Evolutionary conservation across 495 filamentous ascomycete species (phyloP).

Genomic region (Talaromyces adpressus): DNA sequence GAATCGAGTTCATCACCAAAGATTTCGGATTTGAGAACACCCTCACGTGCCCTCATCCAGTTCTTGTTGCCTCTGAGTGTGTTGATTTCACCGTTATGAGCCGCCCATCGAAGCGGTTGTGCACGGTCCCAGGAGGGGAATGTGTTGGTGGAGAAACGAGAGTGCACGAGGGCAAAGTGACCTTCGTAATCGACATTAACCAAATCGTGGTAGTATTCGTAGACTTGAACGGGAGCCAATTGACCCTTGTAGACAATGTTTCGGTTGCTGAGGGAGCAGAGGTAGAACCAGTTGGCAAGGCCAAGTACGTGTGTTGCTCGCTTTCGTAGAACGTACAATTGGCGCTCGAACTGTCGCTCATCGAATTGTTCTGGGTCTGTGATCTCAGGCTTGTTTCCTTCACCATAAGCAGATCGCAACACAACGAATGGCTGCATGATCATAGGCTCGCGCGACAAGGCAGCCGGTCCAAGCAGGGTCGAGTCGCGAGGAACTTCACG

Average conservation of each 20-base stretch:
- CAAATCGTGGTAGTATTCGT: constrained; percentile 97
- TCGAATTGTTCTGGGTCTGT: constrained; percentile 78
- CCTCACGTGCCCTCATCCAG: constrained; percentile 98
- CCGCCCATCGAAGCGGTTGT: constrained; percentile 93
- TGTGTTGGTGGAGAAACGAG: constrained; percentile 97
- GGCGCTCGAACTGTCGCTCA: constrained; percentile 79
- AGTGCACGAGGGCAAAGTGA: constrained; percentile 96
- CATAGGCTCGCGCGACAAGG: constrained; percentile 85
- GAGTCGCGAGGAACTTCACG: constrained; percentile 92
- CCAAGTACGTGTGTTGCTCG: constrained; percentile 90
- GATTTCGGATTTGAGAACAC: constrained; percentile 85
- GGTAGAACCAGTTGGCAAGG: constrained; percentile 97
- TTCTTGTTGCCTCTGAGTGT: constrained; percentile 99
- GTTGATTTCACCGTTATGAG: constrained; percentile 99
- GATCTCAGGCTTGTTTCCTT: constrained; percentile 72
- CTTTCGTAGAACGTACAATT: constrained; percentile 93
- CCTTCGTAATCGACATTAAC: constrained; percentile 97
- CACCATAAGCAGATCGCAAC: constrained; percentile 75
- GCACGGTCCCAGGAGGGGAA: constrained; percentile 99
- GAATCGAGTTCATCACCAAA: constrained; percentile 90
- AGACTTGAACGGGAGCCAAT: constrained; percentile 93
- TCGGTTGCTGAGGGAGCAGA: constrained; percentile 95
- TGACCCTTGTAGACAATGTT: constrained; percentile 99
- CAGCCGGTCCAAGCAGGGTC: constrained; percentile 85
- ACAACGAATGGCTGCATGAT: constrained; percentile 97